Conservation (phyloP, 257 asterid genomes). For the Fraxinus americana region DNA sequence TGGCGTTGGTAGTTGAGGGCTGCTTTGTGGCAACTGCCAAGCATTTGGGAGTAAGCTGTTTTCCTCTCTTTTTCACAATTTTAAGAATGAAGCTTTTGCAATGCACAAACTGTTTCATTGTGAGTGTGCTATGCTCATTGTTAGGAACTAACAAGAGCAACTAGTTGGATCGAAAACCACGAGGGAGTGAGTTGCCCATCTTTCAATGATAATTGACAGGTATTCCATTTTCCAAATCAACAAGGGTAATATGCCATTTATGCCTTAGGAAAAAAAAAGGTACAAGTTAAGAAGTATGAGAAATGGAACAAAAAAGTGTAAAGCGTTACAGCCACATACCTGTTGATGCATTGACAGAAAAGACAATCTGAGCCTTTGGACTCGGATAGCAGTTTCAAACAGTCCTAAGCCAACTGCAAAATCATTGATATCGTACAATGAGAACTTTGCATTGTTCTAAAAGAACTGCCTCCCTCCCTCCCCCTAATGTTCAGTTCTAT, state of each 20-base stretch:
- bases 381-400: background rate
- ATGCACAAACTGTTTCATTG: background rate
- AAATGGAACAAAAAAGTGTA: background rate
- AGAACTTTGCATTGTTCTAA: background rate
- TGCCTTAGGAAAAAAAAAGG: background rate
- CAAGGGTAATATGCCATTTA: no score
- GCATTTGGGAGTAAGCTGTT: background rate
- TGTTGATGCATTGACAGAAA: background rate
- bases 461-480: background rate
- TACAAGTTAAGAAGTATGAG: background rate
- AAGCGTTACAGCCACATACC: background rate
- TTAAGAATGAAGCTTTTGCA: no score
- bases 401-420: background rate
- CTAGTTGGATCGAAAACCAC: background rate
- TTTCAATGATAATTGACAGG: background rate
- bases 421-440: no score
- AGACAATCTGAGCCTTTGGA: background rate
- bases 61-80: no score
- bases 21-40: background rate
- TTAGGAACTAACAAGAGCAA: background rate
- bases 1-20: background rate
- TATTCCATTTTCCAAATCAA: background rate
- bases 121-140: background rate
- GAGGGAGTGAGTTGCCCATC: background rate
- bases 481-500: background rate